Evolutionary conservation across 352 stramenopile genomes (phyloP).

Genomic region (Aphanomyces euteiches): DNA sequence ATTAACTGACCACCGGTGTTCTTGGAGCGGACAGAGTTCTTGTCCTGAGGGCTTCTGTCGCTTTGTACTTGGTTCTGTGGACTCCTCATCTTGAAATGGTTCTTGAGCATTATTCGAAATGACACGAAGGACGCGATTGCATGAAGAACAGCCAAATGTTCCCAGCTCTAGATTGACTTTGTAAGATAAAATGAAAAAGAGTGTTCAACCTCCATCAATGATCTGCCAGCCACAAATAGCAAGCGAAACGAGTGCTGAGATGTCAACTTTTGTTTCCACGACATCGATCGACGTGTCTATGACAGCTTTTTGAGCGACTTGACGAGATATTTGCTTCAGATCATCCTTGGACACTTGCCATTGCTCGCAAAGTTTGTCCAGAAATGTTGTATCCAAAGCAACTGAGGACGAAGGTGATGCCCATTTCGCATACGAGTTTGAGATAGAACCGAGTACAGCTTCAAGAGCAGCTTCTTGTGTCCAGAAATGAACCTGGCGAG

Average conservation of each 20-base stretch:
- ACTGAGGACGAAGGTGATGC: background rate
- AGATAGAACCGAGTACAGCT: constrained; percentile 4
- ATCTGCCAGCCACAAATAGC: constrained; percentile 4
- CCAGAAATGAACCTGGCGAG: constrained; percentile 19
- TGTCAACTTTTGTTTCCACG: too few relatives aligned
- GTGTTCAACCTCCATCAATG: background rate
- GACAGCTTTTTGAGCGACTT: too few relatives aligned
- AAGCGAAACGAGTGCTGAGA: background rate
- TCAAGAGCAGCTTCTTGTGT: constrained; percentile 11
- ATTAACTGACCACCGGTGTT: constrained; percentile 17
- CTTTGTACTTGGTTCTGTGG: background rate
- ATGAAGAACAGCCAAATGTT: constrained; percentile 2
- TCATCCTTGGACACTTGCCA: background rate
- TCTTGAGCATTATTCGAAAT: too few relatives aligned
- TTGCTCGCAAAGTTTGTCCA: background rate
- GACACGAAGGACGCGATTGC: constrained; percentile 12
- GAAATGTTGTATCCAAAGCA: constrained; percentile 7
- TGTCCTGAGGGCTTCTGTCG: background rate
- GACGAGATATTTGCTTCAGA: too few relatives aligned
- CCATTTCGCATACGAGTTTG: background rate
- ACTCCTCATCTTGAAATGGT: too few relatives aligned
- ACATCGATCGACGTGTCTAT: too few relatives aligned
- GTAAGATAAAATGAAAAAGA: constrained; percentile 6
- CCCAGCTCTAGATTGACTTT: background rate
- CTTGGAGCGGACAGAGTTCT: constrained; percentile 11